Conservation (phyloP, 306 rosid species). For the Quercus bicolor region DNA sequence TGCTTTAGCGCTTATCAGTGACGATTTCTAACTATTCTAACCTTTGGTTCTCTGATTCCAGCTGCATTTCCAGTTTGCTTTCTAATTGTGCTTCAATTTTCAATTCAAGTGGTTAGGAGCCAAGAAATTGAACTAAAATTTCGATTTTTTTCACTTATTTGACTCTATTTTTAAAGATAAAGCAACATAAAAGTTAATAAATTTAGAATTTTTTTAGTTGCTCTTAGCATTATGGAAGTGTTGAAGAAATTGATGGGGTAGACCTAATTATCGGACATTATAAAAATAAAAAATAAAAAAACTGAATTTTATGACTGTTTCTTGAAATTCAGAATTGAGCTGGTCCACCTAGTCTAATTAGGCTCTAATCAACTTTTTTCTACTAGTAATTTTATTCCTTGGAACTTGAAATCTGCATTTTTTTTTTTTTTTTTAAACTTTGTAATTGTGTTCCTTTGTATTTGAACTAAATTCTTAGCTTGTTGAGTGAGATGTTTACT, state of each 20-base stretch:
- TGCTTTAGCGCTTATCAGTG: background rate
- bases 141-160: background rate
- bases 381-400: background rate
- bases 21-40: background rate
- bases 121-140: background rate
- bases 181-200: background rate
- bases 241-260: background rate
- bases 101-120: constrained; percentile 5
- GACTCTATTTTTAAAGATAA: background rate
- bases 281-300: too few relatives aligned
- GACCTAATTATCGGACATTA: background rate
- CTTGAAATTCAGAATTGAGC: background rate
- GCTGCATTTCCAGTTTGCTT: constrained; percentile 27
- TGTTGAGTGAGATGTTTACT: background rate
- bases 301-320: background rate
- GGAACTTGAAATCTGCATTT: background rate
- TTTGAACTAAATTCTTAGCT: background rate
- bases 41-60: background rate
- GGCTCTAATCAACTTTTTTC: background rate
- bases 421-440: background rate
- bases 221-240: too few relatives aligned
- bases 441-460: background rate
- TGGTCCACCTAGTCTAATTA: background rate
- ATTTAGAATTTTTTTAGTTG: too few relatives aligned
- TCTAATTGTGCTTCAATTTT: background rate